phyloP scores from a whole-genome alignment of 2,329 filamentous ascomycete genomes.

The Neofusicoccum cordaticola region DNA sequence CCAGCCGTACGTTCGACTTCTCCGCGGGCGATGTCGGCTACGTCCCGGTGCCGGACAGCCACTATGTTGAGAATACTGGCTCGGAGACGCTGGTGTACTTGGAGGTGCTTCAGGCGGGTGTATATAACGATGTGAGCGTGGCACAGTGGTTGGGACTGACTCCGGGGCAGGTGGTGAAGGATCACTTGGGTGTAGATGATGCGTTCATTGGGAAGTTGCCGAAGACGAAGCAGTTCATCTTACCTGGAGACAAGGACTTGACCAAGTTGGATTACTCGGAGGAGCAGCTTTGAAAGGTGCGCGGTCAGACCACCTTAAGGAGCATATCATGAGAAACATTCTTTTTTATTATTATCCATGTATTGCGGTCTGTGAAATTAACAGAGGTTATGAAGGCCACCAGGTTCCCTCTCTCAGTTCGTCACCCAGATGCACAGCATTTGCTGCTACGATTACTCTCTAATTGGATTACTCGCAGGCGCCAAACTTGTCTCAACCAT shows the following conservation, averaged over 20 bases:
- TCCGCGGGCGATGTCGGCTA: conserved; percentile 60
- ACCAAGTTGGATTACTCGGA: conserved; percentile 36
- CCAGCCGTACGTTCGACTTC: conserved; percentile 58
- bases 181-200: conserved; percentile 29
- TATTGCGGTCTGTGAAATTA: too few relatives aligned
- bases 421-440: too few relatives aligned
- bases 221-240: conserved; percentile 36
- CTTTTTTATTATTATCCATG: neutral
- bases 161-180: conserved; percentile 39
- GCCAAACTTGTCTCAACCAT: too few relatives aligned
- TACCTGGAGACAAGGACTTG: conserved; percentile 38
- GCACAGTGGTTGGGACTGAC: conserved; percentile 60
- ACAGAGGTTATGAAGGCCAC: too few relatives aligned
- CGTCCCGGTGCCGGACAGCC: conserved; percentile 53
- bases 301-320: neutral
- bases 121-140: conserved; percentile 55
- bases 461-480: too few relatives aligned
- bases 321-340: neutral
- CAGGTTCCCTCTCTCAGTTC: too few relatives aligned
- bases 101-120: conserved; percentile 8
- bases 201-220: conserved; percentile 22
- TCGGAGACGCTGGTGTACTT: too few relatives aligned
- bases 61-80: conserved; percentile 62
- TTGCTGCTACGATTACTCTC: too few relatives aligned
- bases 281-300: conserved; percentile 19